Evolutionary conservation across 2,329 filamentous ascomycete species (phyloP).

Genomic region (Paecilomyces formosus): DNA sequence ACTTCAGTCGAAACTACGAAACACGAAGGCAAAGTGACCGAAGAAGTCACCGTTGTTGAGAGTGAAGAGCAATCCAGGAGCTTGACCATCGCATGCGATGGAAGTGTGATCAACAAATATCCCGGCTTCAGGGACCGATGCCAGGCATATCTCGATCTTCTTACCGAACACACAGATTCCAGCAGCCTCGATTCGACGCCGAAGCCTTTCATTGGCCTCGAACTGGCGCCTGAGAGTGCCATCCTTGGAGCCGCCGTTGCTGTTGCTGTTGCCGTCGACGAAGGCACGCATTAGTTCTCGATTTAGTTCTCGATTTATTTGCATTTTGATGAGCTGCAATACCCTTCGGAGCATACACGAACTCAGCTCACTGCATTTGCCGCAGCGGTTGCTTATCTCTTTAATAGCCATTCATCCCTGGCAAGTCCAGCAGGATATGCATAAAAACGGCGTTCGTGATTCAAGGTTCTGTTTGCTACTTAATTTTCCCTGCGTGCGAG

Average conservation of each 20-base stretch:
- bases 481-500: background rate
- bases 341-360: background rate
- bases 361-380: background rate
- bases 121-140: slow-evolving; percentile 40
- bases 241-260: slow-evolving; percentile 42
- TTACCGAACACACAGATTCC: slow-evolving; percentile 23
- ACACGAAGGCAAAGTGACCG: slow-evolving; percentile 10
- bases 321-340: background rate
- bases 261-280: slow-evolving; percentile 35
- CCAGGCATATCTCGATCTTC: slow-evolving; percentile 35
- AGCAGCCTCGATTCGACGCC: slow-evolving; percentile 6
- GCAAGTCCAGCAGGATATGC: background rate
- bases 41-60: slow-evolving; percentile 28
- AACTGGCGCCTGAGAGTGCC: slow-evolving; percentile 36
- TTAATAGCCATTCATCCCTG: background rate
- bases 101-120: slow-evolving; percentile 47
- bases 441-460: background rate
- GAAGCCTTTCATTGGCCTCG: slow-evolving; percentile 27
- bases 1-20: slow-evolving; percentile 16
- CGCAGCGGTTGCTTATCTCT: background rate
- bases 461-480: background rate
- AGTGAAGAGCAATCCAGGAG: slow-evolving; percentile 21
- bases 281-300: slow-evolving; percentile 10
- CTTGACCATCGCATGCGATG: slow-evolving; percentile 44
- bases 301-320: background rate